Conservation (phyloP, 352 stramenopile species). For the Thalassiosira livingstoniorum region DNA sequence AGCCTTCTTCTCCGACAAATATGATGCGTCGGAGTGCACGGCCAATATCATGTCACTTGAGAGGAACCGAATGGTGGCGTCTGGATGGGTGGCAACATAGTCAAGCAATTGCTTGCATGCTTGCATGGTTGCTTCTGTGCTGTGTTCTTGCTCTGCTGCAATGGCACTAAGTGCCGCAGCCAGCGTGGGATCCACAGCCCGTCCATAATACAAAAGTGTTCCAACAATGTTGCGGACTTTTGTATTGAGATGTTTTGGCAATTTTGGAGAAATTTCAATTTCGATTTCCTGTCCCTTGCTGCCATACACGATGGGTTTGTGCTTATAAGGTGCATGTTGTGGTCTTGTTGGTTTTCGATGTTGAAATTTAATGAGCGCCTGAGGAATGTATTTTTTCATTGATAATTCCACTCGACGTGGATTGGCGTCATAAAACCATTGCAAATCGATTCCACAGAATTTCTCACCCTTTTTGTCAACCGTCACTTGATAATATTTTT, state of each 20-base stretch:
- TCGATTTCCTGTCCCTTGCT: not conserved
- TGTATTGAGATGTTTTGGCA: not conserved
- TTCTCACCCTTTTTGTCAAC: too few species aligned
- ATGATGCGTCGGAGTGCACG: conserved; percentile 24
- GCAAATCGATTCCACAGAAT: too few species aligned
- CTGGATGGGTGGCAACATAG: conserved; percentile 6
- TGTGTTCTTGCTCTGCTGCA: not conserved
- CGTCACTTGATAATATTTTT: too few species aligned
- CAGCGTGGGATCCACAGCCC: not conserved
- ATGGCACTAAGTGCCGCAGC: not conserved
- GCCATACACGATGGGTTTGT: not conserved
- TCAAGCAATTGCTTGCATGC: conserved; percentile 5
- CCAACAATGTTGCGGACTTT: not conserved
- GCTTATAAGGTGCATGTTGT: not conserved
- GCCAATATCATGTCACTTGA: conserved; percentile 21
- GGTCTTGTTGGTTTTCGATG: not conserved
- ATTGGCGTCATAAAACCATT: too few species aligned
- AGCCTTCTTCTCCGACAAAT: conserved; percentile 4
- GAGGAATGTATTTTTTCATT: not conserved
- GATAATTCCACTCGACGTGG: conserved; percentile 9
- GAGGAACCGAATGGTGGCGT: not conserved
- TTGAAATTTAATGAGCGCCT: not conserved
- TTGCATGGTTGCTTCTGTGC: not conserved
- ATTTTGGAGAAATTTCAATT: not conserved
- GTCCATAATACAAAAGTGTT: not conserved